Conservation (phyloP, 805 yeast species). For the Myxozyma geophila region DNA sequence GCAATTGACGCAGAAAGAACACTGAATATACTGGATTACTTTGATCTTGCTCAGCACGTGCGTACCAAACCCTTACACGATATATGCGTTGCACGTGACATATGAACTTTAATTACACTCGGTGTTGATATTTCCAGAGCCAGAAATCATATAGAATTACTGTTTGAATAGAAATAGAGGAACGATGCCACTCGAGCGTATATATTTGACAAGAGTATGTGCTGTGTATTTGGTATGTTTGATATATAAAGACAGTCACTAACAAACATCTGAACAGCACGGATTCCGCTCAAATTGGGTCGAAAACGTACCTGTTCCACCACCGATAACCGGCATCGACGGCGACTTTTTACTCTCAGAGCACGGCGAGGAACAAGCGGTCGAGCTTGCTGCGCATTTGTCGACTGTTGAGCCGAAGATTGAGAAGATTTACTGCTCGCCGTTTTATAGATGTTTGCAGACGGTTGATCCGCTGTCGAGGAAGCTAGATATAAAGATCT, state of each 20-base stretch:
- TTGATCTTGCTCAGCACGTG: neutral
- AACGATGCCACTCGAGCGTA: conserved; percentile 20
- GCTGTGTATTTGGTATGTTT: neutral
- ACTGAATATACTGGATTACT: neutral
- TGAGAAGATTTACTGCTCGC: conserved; percentile 73
- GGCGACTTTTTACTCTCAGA: conserved; percentile 87
- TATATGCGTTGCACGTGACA: neutral
- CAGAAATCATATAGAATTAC: neutral
- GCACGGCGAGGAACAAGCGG: conserved; percentile 87
- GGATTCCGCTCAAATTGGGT: conserved; percentile 91
- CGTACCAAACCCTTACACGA: neutral
- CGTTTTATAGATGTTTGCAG: conserved; percentile 88
- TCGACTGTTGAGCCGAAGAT: conserved; percentile 61
- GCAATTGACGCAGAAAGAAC: neutral
- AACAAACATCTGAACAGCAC: conserved; percentile 52
- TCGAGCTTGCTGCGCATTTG: conserved; percentile 70
- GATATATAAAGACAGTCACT: neutral
- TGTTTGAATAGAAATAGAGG: neutral
- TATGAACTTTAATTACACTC: neutral
- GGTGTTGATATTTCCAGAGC: too few relatives aligned
- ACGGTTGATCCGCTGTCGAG: conserved; percentile 75
- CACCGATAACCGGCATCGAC: conserved; percentile 83
- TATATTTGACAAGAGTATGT: conserved; percentile 20
- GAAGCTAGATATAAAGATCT: conserved; percentile 60
- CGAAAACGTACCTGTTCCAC: conserved; percentile 65